Conservation (phyloP, 768 basidiomycete species). For the Kwoniella bestiolae region DNA sequence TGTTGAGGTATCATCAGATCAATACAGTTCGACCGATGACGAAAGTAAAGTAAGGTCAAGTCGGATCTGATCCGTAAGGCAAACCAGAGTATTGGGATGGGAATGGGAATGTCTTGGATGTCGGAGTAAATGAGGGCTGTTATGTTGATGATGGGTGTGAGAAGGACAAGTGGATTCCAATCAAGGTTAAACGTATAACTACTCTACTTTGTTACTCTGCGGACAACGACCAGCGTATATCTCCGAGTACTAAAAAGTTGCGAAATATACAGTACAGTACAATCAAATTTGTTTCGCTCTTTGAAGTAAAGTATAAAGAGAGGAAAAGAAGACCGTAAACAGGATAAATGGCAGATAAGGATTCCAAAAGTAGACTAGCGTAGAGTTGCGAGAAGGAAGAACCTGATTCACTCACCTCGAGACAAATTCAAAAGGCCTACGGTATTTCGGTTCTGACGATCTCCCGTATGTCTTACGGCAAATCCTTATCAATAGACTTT, state of each 20-base stretch:
- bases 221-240: constrained; percentile 3
- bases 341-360: not conserved
- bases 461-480: not conserved
- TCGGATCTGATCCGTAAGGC: not conserved
- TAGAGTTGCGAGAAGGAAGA: not conserved
- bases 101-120: not conserved
- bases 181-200: too few species aligned
- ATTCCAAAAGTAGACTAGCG: constrained; percentile 5
- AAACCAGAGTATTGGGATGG: too few species aligned
- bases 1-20: not conserved
- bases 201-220: too few species aligned
- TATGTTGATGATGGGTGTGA: too few species aligned
- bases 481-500: too few species aligned
- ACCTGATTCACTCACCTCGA: constrained; percentile 3
- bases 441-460: not conserved
- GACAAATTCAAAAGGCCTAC: too few species aligned
- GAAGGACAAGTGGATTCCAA: too few species aligned
- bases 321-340: not conserved
- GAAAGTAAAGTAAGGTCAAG: not conserved
- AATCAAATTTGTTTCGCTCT: not conserved
- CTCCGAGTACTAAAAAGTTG: too few species aligned
- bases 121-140: not conserved
- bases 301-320: not conserved
- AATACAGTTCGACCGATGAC: not conserved
- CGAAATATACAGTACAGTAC: not conserved